Evolutionary conservation across 768 basidiomycete genomes (phyloP).

Genomic region (Lentinula edodes): DNA sequence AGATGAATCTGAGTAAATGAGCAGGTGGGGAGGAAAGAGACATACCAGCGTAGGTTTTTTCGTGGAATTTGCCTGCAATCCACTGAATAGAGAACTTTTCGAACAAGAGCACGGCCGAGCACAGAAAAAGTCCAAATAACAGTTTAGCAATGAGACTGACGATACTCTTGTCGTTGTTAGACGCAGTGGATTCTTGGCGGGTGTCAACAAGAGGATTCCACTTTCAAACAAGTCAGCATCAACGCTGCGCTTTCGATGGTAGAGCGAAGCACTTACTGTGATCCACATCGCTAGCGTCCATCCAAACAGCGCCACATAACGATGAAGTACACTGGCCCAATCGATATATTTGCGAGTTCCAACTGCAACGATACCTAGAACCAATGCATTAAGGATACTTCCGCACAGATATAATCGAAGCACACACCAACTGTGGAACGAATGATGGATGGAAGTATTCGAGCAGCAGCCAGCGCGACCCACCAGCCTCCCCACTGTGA

Average conservation of each 20-base stretch:
- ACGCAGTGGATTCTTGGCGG: constrained; percentile 26
- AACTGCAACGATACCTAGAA: constrained; percentile 61
- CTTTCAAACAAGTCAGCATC: background rate
- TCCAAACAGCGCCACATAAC: constrained; percentile 59
- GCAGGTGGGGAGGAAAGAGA: background rate
- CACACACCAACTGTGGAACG: constrained; percentile 43
- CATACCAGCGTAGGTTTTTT: constrained; percentile 62
- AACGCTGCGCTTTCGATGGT: background rate
- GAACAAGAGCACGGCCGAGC: constrained; percentile 60
- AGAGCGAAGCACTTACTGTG: constrained; percentile 19
- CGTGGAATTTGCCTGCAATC: constrained; percentile 81
- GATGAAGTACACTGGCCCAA: constrained; percentile 59
- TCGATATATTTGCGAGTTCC: constrained; percentile 72
- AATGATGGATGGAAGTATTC: constrained; percentile 46
- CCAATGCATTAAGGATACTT: background rate
- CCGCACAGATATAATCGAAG: too few species aligned
- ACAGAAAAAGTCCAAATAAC: constrained; percentile 69
- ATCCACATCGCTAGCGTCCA: constrained; percentile 70
- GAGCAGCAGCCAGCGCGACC: constrained; percentile 58
- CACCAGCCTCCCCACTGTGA: constrained; percentile 59
- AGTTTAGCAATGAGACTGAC: constrained; percentile 57
- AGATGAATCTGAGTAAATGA: constrained; percentile 9
- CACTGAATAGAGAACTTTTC: constrained; percentile 87
- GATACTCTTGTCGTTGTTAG: constrained; percentile 28
- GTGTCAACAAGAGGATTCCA: constrained; percentile 64